These are phyloP conservation scores for Neoascochyta sp. DNA, from an alignment of 2,329 filamentous ascomycete genomes.

Conservation along the genomic window DNA sequence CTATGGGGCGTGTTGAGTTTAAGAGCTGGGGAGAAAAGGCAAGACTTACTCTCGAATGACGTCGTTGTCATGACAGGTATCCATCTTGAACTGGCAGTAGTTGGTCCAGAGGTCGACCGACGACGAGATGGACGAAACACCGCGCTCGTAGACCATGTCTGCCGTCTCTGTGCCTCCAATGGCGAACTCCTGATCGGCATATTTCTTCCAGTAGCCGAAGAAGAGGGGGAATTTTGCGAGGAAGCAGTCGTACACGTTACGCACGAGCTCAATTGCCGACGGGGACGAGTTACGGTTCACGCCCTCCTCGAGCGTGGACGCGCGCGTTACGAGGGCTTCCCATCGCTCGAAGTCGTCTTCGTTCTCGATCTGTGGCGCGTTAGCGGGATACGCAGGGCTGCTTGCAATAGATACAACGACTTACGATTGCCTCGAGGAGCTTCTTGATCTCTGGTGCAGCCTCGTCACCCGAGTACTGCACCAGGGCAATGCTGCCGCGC, in stretches of 20 bases:
- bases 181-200: constrained; percentile 94
- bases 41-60: constrained; percentile 98
- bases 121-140: constrained; percentile 85
- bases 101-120: constrained; percentile 97
- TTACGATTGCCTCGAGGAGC: constrained; percentile 72
- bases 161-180: constrained; percentile 95
- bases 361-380: constrained; percentile 55
- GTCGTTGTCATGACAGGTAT: constrained; percentile 91
- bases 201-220: constrained; percentile 99
- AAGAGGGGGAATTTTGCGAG: constrained; percentile 91
- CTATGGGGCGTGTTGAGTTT: constrained; percentile 28
- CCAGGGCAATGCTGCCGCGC: constrained; percentile 29
- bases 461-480: constrained; percentile 35
- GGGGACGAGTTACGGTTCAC: constrained; percentile 96
- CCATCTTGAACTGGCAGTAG: constrained; percentile 96
- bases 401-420: constrained; percentile 30
- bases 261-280: constrained; percentile 80
- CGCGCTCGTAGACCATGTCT: constrained; percentile 97
- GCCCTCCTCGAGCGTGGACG: constrained; percentile 83
- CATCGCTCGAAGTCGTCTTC: constrained; percentile 90
- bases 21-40: constrained; percentile 25
- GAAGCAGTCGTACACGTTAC: constrained; percentile 87
- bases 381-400: constrained; percentile 7
- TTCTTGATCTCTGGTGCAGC: constrained; percentile 64
- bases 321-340: constrained; percentile 84